Evolutionary conservation across 371 early-diverging fungal genomes (phyloP), one percentile per base, ranked within the genome.

Genomic region (Nosema muscidifuracis): DNA sequence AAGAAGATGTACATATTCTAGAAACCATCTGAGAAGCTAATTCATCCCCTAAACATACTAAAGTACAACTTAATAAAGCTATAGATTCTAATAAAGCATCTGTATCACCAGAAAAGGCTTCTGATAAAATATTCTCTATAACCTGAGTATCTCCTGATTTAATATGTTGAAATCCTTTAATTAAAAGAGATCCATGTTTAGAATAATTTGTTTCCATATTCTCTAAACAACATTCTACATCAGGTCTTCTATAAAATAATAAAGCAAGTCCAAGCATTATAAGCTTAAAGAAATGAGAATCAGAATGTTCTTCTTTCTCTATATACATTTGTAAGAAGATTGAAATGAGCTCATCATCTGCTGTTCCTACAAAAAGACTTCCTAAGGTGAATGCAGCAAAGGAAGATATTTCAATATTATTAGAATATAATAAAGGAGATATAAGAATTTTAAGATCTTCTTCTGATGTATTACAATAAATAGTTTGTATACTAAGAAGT

Each of bases 41-140:
- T 10, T 74, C 74, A 73, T 81, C 82, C 13, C 84, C 81, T 3
- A 78, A 34, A 16, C 75, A 69, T 12, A 83, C 60, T 6, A 83
- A 42, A 28, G 77, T 55, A 44, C 75, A 55, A 16, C 76, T 61
- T 12, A 83, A 38, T 16, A 81, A 63, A 26, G 75, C 76, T 43
- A 83, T 40, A 13, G 71, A 65, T 30, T 76, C 71, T 47, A 65
- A 28, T 7, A 65, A n/a, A 38, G 71, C 64, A 57, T 74, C 78
- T 1, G 69, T 67, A 3, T 61, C 65, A 28, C 77, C 82, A 15
- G 67, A 57, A 24, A 83, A 74, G 18, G 77, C 50, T 10, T 76
- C 75, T 38, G 72, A 58, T 0, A 83, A 58, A 16, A 83, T 68
- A 28, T 70, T 58, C 38, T 83, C 77, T 20, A 81, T 43, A 10